Evolutionary conservation across 1,284 basidiomycete genomes (phyloP), one percentile per base, ranked within the genome.

Genomic region (Tylopilus sp.): DNA sequence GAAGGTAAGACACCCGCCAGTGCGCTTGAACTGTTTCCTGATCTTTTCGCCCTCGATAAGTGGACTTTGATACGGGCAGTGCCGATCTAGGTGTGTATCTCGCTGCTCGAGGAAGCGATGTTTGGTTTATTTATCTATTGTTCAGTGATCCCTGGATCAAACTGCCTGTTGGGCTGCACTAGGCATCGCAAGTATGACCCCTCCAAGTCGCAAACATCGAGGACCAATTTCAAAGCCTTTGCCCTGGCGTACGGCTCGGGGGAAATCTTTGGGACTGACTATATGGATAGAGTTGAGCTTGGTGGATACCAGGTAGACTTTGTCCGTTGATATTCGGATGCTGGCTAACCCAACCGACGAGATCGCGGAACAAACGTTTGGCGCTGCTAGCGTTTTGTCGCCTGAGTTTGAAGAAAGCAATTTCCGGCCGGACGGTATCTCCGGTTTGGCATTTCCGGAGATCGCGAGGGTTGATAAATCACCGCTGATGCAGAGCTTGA

Each of bases 351-450:
- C 4, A 6, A 35, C 6, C 10, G 23, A n/a, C 33, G 26, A 73
- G 69, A 64, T 69, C 21, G 56, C 49, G n/a, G 38, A 56, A 11
- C 72, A 73, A 55, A 51, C 55, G 18, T 55, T 76, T 31, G 76
- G 74, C 25, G 61, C 66, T 29, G 71, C 71, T 2, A 57, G 49
- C 2, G 19, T 53, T 19, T 71, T 72, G 56, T 76, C 75, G n/a
- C 38, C 53, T 28, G 65, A 44, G 29, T 23, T 41, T 65, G 25
- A 4, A 11, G 2, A 7, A 6, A 0, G 1, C 3, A 19, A 6
- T 13, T 76, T 71, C 60, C 59, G 64, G 2, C 64, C 74, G 12
- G 76, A 78, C 54, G 76, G 77, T 21, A 55, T 78, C 10, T 59
- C 75, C 51, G 76, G 76, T 41, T 64, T 76, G 62, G 75, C 55